A percentile compares a stretch with the other conserved stretches of the same genome.
phyloP scores from a whole-genome alignment of 495 filamentous ascomycete genomes.

The Penicillium turbatum region DNA sequence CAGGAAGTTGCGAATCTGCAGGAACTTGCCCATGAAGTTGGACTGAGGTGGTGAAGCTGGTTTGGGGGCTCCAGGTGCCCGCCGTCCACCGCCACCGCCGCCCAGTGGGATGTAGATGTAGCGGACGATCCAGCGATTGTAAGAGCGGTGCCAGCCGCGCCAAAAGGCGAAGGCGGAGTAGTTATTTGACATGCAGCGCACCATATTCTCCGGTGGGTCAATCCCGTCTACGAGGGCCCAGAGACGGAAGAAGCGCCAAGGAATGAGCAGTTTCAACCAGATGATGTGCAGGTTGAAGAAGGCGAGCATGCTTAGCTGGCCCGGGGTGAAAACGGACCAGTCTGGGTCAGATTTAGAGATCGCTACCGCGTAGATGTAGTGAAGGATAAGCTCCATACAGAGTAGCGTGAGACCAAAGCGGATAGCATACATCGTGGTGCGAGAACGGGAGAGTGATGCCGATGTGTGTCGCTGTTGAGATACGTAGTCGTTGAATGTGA shows the following conservation, averaged over 20 bases:
- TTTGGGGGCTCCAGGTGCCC: slow-evolving; percentile 12
- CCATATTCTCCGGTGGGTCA: slow-evolving; percentile 97
- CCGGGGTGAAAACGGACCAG: slow-evolving; percentile 82
- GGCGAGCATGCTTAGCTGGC: slow-evolving; percentile 84
- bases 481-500: slow-evolving; percentile 98
- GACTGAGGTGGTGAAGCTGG: slow-evolving; percentile 17
- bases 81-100: slow-evolving; percentile 48
- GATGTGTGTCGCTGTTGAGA: slow-evolving; percentile 74
- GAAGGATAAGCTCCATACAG: slow-evolving; percentile 90
- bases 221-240: slow-evolving; percentile 88
- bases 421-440: slow-evolving; percentile 73
- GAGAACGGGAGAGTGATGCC: slow-evolving; percentile 57
- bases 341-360: slow-evolving; percentile 76
- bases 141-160: slow-evolving; percentile 92
- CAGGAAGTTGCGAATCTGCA: slow-evolving; percentile 62
- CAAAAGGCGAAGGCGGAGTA: slow-evolving; percentile 91
- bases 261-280: slow-evolving; percentile 95
- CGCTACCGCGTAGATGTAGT: slow-evolving; percentile 90
- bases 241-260: slow-evolving; percentile 96
- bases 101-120: slow-evolving; percentile 95
- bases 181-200: slow-evolving; percentile 94
- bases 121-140: slow-evolving; percentile 87
- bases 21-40: slow-evolving; percentile 26
- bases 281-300: slow-evolving; percentile 97
- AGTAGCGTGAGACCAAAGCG: slow-evolving; percentile 79